Evolutionary conservation across 371 early-diverging fungal genomes (phyloP), one percentile per base, ranked within the genome.

Genomic region (Coemansia sp.): DNA sequence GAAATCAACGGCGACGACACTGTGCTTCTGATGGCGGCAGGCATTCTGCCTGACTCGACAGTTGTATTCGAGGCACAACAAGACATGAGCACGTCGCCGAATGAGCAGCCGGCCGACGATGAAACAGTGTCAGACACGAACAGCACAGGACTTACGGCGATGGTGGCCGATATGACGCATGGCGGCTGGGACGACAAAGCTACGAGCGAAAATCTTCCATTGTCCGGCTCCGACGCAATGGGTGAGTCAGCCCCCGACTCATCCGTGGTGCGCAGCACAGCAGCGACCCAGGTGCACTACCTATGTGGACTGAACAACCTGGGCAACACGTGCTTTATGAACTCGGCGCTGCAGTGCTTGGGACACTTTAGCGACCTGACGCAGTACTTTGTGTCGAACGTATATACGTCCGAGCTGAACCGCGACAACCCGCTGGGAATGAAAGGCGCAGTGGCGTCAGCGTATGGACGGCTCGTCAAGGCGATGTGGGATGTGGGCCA

Each of bases 281-380:
- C n/a, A 7, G 5, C 69, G 5, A 4, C 59, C n/a, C 56, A 52
- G 4, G 62, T 10, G 22, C 73, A 63, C 51, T 74, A 71, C 50
- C 59, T 66, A 5, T 80, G 81, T 61, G 99, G 99, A 3, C 78
- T 98, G 64, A 88, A 87, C 62, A 98, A 98, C 73, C 69, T 98
- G 42, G 99, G 99, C 31, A 99, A 99, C 74, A 97, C 98, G 0
- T 99, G 99, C 76, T 99, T 87, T 78, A 94, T 98, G 95, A 99
- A 97, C 80, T 92, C 95, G 4, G 87, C 91, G 22, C 79, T 99
- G 26, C 99, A 99, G 77, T 97, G 97, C 71, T 67, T 99, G 54
- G 89, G 88, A 50, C 91, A 89, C 6, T 94, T 95, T 2, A 80
- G 86, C 37, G 95, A 94, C 13, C 81, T 98, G 27, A 84, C 94